Base-by-base conservation (phyloP, 2,329 filamentous ascomycete genomes). In the Fusarium burgessii region DNA sequence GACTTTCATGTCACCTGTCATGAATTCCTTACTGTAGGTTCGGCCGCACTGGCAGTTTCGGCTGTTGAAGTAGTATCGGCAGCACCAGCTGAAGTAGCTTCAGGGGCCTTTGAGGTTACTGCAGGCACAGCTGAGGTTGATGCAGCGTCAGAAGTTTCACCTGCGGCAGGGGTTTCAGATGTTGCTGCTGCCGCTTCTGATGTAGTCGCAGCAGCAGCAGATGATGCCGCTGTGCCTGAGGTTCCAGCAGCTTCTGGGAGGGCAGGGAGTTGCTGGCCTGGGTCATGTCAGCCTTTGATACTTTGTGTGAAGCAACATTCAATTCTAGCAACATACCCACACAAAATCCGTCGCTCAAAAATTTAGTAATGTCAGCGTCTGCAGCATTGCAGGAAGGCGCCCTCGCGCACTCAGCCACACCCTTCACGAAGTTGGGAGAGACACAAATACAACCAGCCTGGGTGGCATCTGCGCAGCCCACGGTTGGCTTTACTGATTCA, bases 391-490 rank as follows among this genome's bases (percentile, higher is more conserved):
- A 80, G 13, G 17, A 20, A 25, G 54, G 42, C 17, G 56, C 74
- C 46, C 72, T 75, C 36, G 82, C 79, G 62, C 84, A 86, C 51
- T 85, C 83, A 25, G 77, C 73, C 49, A 85, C 78, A n/a, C 81
- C 82, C 58, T 73, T 74, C 32, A 74, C 49, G 57, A 82, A 83
- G 23, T 74, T 74, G 2, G 75, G 57, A 14, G 80, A 79, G 32
- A 66, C 72, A 68, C 85, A 86, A 18, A 86, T 77, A 66, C 85
- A 86, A 18, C 76, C 71, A 23, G 75, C 74, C 32, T 80, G 74
- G 43, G 74, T 71, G 36, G 77, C 77, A 62, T 69, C 77, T n/a
- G 47, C 40, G 42, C 80, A 82, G 13, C 55, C 45, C 18, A 62
- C 61, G 38, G 60, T 58, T 33, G 67, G 63, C 10, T 66, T 61